phyloP scores from a whole-genome alignment of 2,329 filamentous ascomycete genomes.

The Xylariaceae sp. region DNA sequence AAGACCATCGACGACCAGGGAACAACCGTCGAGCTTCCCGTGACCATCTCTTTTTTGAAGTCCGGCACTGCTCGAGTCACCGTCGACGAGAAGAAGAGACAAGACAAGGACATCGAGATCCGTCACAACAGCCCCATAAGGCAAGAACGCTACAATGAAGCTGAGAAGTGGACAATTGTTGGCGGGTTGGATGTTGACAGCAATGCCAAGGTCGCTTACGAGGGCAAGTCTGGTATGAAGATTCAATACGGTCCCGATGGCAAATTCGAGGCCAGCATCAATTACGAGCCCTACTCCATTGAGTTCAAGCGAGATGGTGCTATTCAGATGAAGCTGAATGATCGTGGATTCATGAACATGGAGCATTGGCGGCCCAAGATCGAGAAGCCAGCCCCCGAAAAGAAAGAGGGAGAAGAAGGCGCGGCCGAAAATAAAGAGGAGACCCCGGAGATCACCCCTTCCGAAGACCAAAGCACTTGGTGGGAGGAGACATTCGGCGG shows the following conservation, averaged over 20 bases:
- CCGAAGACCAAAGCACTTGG: conserved; percentile 83
- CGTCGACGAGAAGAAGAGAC: conserved; percentile 85
- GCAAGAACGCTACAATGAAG: conserved; percentile 94
- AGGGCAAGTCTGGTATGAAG: conserved; percentile 64
- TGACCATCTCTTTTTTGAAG: conserved; percentile 84
- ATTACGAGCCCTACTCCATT: conserved; percentile 75
- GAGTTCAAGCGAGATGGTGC: conserved; percentile 82
- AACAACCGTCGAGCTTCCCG: conserved; percentile 72
- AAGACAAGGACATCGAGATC: conserved; percentile 83
- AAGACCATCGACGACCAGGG: conserved; percentile 67
- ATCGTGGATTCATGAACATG: conserved; percentile 83
- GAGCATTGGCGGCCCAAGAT: conserved; percentile 93
- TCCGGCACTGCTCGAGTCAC: conserved; percentile 84
- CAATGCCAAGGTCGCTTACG: conserved; percentile 62
- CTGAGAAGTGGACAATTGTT: conserved; percentile 79
- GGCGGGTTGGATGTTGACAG: conserved; percentile 73
- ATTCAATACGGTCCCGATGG: conserved; percentile 74
- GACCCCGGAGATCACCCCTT: conserved; percentile 29
- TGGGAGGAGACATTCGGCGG: conserved; percentile 97
- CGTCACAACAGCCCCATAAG: conserved; percentile 77
- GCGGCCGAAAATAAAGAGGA: conserved; percentile 29
- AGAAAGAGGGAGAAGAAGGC: conserved; percentile 49
- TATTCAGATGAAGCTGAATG: conserved; percentile 83
- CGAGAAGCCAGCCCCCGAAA: conserved; percentile 52
- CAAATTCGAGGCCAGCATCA: conserved; percentile 78